Evolutionary conservation across 352 stramenopile genomes (phyloP).

Genomic region (Globisporangium rhizosaccharum): DNA sequence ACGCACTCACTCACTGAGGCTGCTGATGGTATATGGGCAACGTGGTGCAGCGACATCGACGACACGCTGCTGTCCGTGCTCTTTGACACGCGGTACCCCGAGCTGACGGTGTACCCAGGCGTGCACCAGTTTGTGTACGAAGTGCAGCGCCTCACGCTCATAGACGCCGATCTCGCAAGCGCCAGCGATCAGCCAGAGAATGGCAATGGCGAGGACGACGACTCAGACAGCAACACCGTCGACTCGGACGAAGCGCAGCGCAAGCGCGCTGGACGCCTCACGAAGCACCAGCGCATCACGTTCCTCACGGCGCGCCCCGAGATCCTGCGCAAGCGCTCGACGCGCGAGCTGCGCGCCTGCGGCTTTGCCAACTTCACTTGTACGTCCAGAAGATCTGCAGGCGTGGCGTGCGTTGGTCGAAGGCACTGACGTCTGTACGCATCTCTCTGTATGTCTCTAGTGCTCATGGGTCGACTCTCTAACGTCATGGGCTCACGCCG

Average conservation of each 20-base stretch:
- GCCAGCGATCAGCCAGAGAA: constrained; percentile 1
- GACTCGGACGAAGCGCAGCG: neutral
- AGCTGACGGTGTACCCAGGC: constrained; percentile 77
- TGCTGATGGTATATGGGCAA: neutral
- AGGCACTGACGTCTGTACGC: neutral
- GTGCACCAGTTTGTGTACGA: constrained; percentile 82
- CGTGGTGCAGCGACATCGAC: constrained; percentile 58
- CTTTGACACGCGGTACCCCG: constrained; percentile 76
- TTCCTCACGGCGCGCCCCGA: constrained; percentile 76
- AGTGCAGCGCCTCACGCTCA: constrained; percentile 37
- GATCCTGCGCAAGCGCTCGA: constrained; percentile 56
- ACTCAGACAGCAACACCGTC: constrained; percentile 18
- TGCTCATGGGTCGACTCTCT: constrained; percentile 67
- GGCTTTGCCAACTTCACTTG: constrained; percentile 76
- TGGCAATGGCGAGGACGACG: neutral
- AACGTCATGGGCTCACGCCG: constrained; percentile 59
- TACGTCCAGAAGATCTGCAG: constrained; percentile 19
- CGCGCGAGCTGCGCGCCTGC: constrained; percentile 54
- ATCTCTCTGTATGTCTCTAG: constrained; percentile 15
- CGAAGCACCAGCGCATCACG: constrained; percentile 40
- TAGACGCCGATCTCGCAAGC: constrained; percentile 15
- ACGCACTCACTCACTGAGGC: neutral
- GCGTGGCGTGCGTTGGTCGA: too few species aligned
- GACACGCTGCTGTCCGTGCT: constrained; percentile 73
- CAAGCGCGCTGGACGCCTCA: neutral